Evolutionary conservation across 2,329 filamentous ascomycete species (phyloP).

Genomic region (Diaporthe vexans): DNA sequence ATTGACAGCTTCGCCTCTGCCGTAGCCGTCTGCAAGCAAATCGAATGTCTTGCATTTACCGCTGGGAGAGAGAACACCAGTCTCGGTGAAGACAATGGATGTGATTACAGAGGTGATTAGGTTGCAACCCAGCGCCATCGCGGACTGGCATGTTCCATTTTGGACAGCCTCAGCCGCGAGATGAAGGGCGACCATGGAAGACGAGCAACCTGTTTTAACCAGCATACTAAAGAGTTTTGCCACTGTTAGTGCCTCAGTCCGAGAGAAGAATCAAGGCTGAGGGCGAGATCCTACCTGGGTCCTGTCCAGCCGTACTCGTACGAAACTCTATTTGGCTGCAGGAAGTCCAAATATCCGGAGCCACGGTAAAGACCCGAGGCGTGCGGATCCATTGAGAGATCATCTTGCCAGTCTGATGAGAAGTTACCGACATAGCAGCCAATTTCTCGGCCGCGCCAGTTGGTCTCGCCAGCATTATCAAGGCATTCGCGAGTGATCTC

Average conservation of each 20-base stretch:
- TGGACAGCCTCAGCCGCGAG: constrained; percentile 50
- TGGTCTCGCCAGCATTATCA: not conserved
- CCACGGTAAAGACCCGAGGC: not conserved
- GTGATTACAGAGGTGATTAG: constrained; percentile 48
- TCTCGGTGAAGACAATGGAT: constrained; percentile 43
- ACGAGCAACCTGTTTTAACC: constrained; percentile 52
- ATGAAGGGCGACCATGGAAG: constrained; percentile 50
- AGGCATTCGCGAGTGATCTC: not conserved
- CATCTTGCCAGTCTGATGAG: not conserved
- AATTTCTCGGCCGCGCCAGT: not conserved
- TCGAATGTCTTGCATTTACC: constrained; percentile 23
- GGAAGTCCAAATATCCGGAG: not conserved
- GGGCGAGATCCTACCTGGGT: not conserved
- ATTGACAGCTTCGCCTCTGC: constrained; percentile 23
- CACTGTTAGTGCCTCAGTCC: too few relatives aligned
- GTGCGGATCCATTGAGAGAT: not conserved
- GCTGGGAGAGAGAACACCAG: constrained; percentile 38
- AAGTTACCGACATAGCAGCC: not conserved
- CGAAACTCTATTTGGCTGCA: not conserved
- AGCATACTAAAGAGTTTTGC: not conserved
- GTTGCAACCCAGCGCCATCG: constrained; percentile 46
- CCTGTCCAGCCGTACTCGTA: not conserved
- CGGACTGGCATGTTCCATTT: constrained; percentile 47
- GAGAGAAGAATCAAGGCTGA: too few relatives aligned
- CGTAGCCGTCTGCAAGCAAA: constrained; percentile 15